Base-by-base conservation (phyloP, 331 rosid genomes). In the Acacia concinna region DNA sequence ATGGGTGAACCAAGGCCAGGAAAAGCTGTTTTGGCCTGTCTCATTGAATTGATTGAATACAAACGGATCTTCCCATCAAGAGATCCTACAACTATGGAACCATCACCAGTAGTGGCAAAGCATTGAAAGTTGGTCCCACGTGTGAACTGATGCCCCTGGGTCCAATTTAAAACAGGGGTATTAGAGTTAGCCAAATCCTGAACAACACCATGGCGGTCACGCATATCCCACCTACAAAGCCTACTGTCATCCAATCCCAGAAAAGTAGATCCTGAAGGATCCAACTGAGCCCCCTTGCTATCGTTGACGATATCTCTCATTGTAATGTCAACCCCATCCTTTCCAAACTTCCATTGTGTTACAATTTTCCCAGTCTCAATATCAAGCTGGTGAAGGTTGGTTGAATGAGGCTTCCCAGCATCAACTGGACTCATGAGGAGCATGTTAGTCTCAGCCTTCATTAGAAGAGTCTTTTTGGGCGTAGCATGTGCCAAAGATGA, bases 221-320 rank as follows among this genome's bases (percentile, higher is more conserved):
- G 93, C 99, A 96, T 96, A 85, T 96, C 99, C 99, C 99, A 96
- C 82, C 97, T 80, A 79, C 99, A 96, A 70, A 96, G 98, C 87
- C 99, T 85, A 78, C 90, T 96, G 83, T 96, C 98, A 84, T 96
- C 99, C 88, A 93, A 83, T 32, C 99, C 99, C 69, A 96, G 84
- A 65, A 96, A 96, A 57, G 99, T 96, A 0, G 98, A 93, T 6
- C 97, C 99, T 0, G 98, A 83, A 57, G 99, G 99, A 79, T 96
- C 99, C 86, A 96, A 80, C 70, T 96, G 99, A 21, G 99, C 87
- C 23, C 99, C 95, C 76, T 96, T 96, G 74, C 87, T 85, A 62
- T 96, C 99, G 89, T 91, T 96, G 0, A 96, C 73, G 49, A 96
- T 93, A 78, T 96, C 99, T 79, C 91, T 91, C 98, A 96, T 96